A percentile compares a stretch with the other conserved stretches of the same genome.
These are phyloP conservation scores for Nakazawaea laoshanensis DNA, from an alignment of 805 yeast genomes.

Conservation along the genomic window DNA sequence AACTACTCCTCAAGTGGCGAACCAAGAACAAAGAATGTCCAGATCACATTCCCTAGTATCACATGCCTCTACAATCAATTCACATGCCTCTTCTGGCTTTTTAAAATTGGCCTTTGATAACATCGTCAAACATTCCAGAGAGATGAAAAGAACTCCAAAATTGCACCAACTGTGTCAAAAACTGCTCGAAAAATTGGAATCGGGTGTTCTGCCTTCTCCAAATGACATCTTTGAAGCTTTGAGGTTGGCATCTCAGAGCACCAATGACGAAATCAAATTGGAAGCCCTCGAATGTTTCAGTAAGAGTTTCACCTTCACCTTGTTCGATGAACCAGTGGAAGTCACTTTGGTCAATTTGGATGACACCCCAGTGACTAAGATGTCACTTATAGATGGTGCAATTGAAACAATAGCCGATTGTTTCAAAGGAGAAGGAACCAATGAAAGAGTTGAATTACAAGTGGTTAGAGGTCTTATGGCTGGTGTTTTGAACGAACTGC, in stretches of 20 bases:
- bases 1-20: not conserved
- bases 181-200: conserved; percentile 33
- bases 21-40: conserved; percentile 5
- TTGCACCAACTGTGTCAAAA: conserved; percentile 28
- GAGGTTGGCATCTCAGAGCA: conserved; percentile 63
- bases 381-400: conserved; percentile 58
- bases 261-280: conserved; percentile 55
- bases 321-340: conserved; percentile 53
- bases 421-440: conserved; percentile 89
- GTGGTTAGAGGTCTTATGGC: conserved; percentile 88
- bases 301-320: conserved; percentile 80
- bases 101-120: conserved; percentile 23
- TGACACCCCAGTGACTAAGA: conserved; percentile 14
- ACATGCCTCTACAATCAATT: conserved; percentile 11
- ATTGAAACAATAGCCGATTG: conserved; percentile 78
- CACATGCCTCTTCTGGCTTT: conserved; percentile 22
- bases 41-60: conserved; percentile 7
- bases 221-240: conserved; percentile 70
- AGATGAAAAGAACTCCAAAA: conserved; percentile 33
- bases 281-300: conserved; percentile 80
- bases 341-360: conserved; percentile 31
- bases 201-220: conserved; percentile 32
- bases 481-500: conserved; percentile 70
- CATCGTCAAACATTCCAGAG: conserved; percentile 21
- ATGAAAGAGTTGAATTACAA: conserved; percentile 82